These are phyloP conservation scores for Phytophthora uliginosa DNA, from an alignment of 352 stramenopile species.

Conservation along the genomic window DNA sequence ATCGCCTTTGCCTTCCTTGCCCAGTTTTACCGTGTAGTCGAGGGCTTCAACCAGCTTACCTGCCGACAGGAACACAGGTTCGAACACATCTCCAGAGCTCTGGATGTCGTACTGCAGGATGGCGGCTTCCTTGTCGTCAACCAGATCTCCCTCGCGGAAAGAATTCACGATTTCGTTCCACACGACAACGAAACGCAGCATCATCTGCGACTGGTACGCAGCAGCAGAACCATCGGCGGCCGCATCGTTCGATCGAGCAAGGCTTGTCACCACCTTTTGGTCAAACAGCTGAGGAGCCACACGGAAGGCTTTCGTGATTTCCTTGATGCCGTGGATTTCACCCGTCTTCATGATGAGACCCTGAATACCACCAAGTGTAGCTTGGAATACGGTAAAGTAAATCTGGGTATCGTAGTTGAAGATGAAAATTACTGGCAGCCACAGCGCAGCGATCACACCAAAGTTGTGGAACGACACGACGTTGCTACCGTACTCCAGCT, in stretches of 20 bases:
- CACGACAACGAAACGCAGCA: slow-evolving; percentile 83
- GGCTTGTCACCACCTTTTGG: slow-evolving; percentile 75
- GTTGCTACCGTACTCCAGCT: slow-evolving; percentile 63
- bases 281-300: slow-evolving; percentile 76
- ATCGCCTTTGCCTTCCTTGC: slow-evolving; percentile 76
- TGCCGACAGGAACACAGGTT: slow-evolving; percentile 83
- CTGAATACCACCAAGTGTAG: slow-evolving; percentile 57
- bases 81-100: slow-evolving; percentile 77
- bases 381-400: slow-evolving; percentile 83
- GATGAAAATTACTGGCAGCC: slow-evolving; percentile 76
- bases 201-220: slow-evolving; percentile 76
- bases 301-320: slow-evolving; percentile 78
- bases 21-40: slow-evolving; percentile 65
- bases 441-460: slow-evolving; percentile 67
- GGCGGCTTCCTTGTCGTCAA: slow-evolving; percentile 80
- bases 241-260: slow-evolving; percentile 67
- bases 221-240: slow-evolving; percentile 52
- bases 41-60: slow-evolving; percentile 78
- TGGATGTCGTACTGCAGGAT: slow-evolving; percentile 84
- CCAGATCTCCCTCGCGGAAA: slow-evolving; percentile 76
- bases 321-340: slow-evolving; percentile 72
- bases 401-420: slow-evolving; percentile 89
- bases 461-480: slow-evolving; percentile 81
- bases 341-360: slow-evolving; percentile 79
- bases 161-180: slow-evolving; percentile 88